Conservation (phyloP, 2,329 filamentous ascomycete species). For the Spiromastix sp. region DNA sequence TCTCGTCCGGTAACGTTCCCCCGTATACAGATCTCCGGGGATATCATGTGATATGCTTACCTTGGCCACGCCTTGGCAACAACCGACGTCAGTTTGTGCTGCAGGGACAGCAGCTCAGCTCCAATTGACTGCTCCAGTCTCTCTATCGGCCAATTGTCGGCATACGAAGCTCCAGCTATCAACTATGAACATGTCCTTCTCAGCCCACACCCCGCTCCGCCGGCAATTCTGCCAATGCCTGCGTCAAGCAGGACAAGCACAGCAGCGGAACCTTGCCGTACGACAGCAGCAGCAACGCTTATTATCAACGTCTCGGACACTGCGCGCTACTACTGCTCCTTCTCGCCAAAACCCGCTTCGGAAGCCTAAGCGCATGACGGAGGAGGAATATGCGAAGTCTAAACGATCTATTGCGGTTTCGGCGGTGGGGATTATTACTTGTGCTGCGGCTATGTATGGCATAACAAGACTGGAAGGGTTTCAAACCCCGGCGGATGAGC, state of each 20-base stretch:
- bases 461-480: slow-evolving; percentile 17
- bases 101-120: background rate
- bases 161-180: too few relatives aligned
- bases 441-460: slow-evolving; percentile 31
- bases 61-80: too few relatives aligned
- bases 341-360: slow-evolving; percentile 2
- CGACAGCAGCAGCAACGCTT: slow-evolving; percentile 7
- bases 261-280: background rate
- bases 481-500: background rate
- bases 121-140: background rate
- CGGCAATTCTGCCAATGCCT: slow-evolving; percentile 10
- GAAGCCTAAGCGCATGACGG: slow-evolving; percentile 9
- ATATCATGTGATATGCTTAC: too few relatives aligned
- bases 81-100: background rate
- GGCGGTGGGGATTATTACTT: slow-evolving; percentile 28
- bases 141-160: slow-evolving; percentile 1
- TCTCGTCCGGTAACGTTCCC: too few relatives aligned
- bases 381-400: slow-evolving; percentile 19
- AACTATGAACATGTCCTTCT: slow-evolving; percentile 7
- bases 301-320: background rate
- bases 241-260: slow-evolving; percentile 2
- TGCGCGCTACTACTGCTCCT: background rate
- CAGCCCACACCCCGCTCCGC: slow-evolving; percentile 8
- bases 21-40: too few relatives aligned
- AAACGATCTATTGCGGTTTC: slow-evolving; percentile 24